phyloP scores from a whole-genome alignment of 208 protist genomes.

The Angomonas desouzai region DNA sequence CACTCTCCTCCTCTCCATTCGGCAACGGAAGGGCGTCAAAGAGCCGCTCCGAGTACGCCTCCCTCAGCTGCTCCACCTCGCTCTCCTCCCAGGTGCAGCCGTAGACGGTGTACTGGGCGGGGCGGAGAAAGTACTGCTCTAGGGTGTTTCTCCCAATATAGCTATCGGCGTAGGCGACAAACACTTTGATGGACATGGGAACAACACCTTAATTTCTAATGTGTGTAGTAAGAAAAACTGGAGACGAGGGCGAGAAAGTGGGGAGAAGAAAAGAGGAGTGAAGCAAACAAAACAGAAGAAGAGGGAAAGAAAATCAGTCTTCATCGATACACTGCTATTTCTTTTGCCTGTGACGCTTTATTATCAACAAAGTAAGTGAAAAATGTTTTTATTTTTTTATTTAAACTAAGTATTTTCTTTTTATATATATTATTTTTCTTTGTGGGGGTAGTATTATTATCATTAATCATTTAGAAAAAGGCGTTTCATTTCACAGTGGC shows the following conservation, averaged over 20 bases:
- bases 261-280: background rate
- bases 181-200: conserved; percentile 35
- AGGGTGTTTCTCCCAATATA: conserved; percentile 68
- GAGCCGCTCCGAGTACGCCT: conserved; percentile 5
- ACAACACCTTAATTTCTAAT: too few species aligned
- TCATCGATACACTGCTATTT: too few species aligned
- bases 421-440: too few species aligned
- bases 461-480: conserved; percentile 4
- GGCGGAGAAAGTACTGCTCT: conserved; percentile 46
- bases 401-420: too few species aligned
- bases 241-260: conserved; percentile 7
- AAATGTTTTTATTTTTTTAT: too few species aligned
- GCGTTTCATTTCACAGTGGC: too few species aligned
- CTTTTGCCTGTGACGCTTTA: too few species aligned
- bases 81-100: conserved; percentile 73
- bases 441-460: too few species aligned
- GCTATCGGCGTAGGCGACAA: conserved; percentile 77
- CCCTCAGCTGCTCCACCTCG: conserved; percentile 28
- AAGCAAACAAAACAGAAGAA: conserved; percentile 16
- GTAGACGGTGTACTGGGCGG: conserved; percentile 50
- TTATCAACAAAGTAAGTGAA: too few species aligned
- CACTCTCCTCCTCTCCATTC: background rate
- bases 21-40: conserved; percentile 2
- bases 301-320: too few species aligned
- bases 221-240: conserved; percentile 9